Evolutionary conservation across 2,329 filamentous ascomycete genomes (phyloP), one percentile per base, ranked within the genome.

Genomic region (Colletotrichum tropicicola): DNA sequence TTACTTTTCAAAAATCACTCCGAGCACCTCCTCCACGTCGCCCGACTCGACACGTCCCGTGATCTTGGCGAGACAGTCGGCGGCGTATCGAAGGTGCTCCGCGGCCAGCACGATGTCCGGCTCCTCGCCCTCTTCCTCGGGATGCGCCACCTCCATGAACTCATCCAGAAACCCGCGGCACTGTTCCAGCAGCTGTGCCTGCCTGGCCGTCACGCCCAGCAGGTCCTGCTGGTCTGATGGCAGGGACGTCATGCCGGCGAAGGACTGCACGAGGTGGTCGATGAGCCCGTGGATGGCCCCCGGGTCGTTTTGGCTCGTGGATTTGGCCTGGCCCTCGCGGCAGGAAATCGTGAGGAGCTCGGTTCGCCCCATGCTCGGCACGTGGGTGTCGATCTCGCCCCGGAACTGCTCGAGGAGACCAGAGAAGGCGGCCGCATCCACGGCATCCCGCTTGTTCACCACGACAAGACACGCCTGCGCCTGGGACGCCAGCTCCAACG

Each of bases 1-100:
- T 83, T 81, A 97, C 92, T 97, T 98, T 77, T 98, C 95, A 80
- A 99, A 99, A 4, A 99, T 94, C 21, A 99, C 94, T 0, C 96
- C 96, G 45, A 99, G 80, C 7, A 99, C 93, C 74, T 98, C 96
- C 75, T 99, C 95, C 15, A 98, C 93, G 77, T 98, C 95, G 3
- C 94, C 92, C 41, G 87, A 87, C 71, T 94, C 92, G 1, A 94
- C 94, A 59, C 88, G 88, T 1, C 96, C 96, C 1, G 94, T 98
- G 71, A 98, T 97, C 61, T 89, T 88, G 2, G 93, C 91, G n/a
- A 98, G 83, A 68, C 89, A 90, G 55, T 90, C 87, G 1, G 93
- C 94, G 12, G 94, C 94, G 69, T 88, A 89, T 44, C 96, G 90
- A 59, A 99, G 83, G 73, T 94, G 89, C 77, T 99, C 96, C 1